Evolutionary conservation across 352 stramenopile genomes (phyloP), one percentile per base, ranked within the genome.

Genomic region (Phytophthora pinifolia): DNA sequence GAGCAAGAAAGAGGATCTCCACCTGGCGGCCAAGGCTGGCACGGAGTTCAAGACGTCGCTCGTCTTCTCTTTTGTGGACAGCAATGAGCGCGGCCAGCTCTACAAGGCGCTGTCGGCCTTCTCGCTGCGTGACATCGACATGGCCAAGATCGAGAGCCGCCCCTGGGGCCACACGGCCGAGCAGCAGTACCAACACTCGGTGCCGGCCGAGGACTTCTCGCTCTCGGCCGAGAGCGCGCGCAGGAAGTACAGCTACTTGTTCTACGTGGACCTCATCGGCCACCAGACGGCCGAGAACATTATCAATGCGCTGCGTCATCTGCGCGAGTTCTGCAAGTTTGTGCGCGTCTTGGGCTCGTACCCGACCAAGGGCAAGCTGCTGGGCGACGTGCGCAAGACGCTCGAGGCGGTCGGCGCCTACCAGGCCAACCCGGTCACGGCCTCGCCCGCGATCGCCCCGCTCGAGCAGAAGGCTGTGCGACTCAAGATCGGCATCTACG

Each of bases 401-500:
- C 66, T 89, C 9, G 67, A 83, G 63, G 66, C 68, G 8, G 73
- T 72, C 2, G 79, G 75, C 2, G 78, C 78, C 9, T 76, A 73
- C 43, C 58, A 65, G 36, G 35, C 60, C 13, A 67, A 62, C 15
- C 39, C 67, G 10, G 46, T 68, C 41, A 65, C 59, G 32, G 53
- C 57, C 4, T 79, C 73, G 9, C 65, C 70, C 0, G 58, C 67
- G 2, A 47, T 60, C 20, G 29, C 36, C 2, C 46, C 59, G 7
- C 59, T 62, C 12, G 42, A 70, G 31, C 32, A 65, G n/a, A 47
- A 72, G 8, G 37, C 46, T 1, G 37, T 61, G 49, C 86, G 89
- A 2, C 79, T 98, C 30, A 97, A 86, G 41, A 98, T 99, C 58
- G 96, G 96, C 30, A 90, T 99, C 35, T 88, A 98, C 47, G 96